Percentiles rank a stretch among this genome's conserved stretches.
phyloP scores from a whole-genome alignment of 495 filamentous ascomycete species.

The Staphylotrichum longicolle region DNA sequence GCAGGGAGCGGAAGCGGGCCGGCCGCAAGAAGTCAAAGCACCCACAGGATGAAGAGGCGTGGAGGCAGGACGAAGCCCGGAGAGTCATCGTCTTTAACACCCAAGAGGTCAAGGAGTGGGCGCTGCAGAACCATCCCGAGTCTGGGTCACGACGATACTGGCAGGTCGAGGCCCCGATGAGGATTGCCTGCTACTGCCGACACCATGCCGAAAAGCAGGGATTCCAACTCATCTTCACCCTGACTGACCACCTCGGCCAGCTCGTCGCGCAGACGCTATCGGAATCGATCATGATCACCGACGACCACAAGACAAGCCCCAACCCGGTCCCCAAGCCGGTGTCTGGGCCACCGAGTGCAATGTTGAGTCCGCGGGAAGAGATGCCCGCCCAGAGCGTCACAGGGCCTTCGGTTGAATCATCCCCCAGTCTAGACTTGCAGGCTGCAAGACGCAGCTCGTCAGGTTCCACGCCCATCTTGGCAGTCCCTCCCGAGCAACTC shows the following conservation, averaged over 20 bases:
- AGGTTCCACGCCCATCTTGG: conserved; percentile 2
- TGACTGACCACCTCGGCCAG: conserved; percentile 73
- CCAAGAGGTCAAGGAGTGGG: conserved; percentile 85
- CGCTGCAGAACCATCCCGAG: conserved; percentile 52
- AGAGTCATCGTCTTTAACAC: conserved; percentile 93
- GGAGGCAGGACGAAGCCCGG: conserved; percentile 70
- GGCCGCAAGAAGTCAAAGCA: conserved; percentile 91
- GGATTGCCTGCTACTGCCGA: conserved; percentile 95
- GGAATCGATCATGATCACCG: conserved; percentile 87
- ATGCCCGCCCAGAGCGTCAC: neutral
- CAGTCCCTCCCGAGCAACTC: conserved; percentile 10
- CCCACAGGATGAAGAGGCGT: conserved; percentile 77
- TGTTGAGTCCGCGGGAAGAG: conserved; percentile 16
- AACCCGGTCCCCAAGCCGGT: conserved; percentile 4
- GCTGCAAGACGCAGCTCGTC: conserved; percentile 14
- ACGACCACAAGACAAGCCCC: conserved; percentile 77
- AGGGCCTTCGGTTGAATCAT: conserved; percentile 13
- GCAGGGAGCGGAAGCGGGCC: conserved; percentile 81
- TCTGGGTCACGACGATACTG: conserved; percentile 50
- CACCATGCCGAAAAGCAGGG: conserved; percentile 90
- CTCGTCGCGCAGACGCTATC: conserved; percentile 83
- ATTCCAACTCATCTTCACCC: conserved; percentile 90
- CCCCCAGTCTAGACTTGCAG: conserved; percentile 14
- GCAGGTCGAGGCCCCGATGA: conserved; percentile 82
- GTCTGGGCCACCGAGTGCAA: neutral